Evolutionary conservation across 331 rosid genomes (phyloP).

Genomic region (Erythrophleum ivorense): DNA sequence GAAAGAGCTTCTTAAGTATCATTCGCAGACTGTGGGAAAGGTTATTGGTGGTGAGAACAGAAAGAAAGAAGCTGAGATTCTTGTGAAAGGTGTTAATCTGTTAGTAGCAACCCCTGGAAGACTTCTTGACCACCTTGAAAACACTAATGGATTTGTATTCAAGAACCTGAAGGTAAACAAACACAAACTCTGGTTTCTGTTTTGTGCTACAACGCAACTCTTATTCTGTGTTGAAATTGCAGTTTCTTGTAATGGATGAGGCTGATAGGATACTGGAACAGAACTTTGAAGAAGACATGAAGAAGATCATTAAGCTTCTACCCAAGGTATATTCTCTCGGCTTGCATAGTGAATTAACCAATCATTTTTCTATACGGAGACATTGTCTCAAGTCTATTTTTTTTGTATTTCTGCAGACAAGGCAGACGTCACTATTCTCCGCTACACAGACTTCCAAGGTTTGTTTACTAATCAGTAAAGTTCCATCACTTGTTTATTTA

Average conservation of each 20-base stretch:
- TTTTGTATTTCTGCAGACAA: too few species aligned
- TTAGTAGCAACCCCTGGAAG: conserved; percentile 92
- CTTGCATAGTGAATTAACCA: too few species aligned
- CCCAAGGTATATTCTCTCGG: too few species aligned
- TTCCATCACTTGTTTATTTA: too few species aligned
- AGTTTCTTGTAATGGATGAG: conserved; percentile 91
- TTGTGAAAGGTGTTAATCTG: conserved; percentile 73
- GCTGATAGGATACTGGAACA: too few species aligned
- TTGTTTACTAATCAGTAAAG: too few species aligned
- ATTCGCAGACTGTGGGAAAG: conserved; percentile 85
- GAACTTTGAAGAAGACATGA: conserved; percentile 96
- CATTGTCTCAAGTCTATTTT: too few species aligned
- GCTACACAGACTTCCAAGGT: too few species aligned
- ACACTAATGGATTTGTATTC: conserved; percentile 72
- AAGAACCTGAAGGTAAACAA: conserved; percentile 67
- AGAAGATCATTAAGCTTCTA: conserved; percentile 73
- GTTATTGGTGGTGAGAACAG: conserved; percentile 83
- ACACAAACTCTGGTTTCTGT: conserved; percentile 3
- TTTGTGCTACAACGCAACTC: neutral
- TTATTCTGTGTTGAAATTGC: conserved; percentile 36
- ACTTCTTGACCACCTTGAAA: conserved; percentile 88
- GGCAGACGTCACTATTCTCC: too few species aligned
- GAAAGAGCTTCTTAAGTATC: conserved; percentile 75
- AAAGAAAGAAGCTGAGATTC: conserved; percentile 75
- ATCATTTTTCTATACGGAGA: too few species aligned